Evolutionary conservation across 352 stramenopile genomes (phyloP).

Genomic region (Phytopythium helicoides): DNA sequence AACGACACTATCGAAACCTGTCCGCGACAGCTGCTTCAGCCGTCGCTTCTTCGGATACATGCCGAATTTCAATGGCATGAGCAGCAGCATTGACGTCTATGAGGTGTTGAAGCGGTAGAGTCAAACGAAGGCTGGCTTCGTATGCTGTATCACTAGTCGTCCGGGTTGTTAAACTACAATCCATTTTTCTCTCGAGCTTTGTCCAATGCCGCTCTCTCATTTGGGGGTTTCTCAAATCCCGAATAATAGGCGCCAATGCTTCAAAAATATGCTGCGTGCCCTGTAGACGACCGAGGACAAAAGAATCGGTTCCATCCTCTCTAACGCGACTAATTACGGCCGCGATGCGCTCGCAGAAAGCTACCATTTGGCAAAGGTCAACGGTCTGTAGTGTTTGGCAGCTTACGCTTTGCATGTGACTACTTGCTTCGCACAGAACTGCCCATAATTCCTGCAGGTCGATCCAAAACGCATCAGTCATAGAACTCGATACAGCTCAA

Average conservation of each 20-base stretch:
- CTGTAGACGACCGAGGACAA: constrained; percentile 35
- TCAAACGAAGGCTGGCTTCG: constrained; percentile 10
- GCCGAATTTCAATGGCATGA: constrained; percentile 41
- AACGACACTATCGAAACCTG: constrained; percentile 52
- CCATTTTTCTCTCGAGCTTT: constrained; percentile 71
- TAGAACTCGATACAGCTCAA: too few species aligned
- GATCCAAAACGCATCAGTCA: not conserved
- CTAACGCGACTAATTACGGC: constrained; percentile 12
- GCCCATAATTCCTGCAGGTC: constrained; percentile 48
- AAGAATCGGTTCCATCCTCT: not conserved
- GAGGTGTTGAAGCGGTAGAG: constrained; percentile 48
- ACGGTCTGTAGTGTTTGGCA: constrained; percentile 39
- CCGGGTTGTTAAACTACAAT: constrained; percentile 28
- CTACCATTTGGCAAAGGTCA: constrained; percentile 37
- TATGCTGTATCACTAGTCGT: not conserved
- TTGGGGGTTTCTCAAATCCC: constrained; percentile 56
- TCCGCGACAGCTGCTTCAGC: constrained; percentile 60
- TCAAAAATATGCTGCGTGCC: constrained; percentile 41
- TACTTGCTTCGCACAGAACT: constrained; percentile 42
- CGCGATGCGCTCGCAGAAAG: constrained; percentile 17
- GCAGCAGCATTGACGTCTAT: constrained; percentile 41
- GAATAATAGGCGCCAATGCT: constrained; percentile 47
- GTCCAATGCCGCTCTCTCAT: constrained; percentile 66
- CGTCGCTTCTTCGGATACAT: constrained; percentile 69
- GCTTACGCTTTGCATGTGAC: constrained; percentile 34